phyloP scores from a whole-genome alignment of 2,329 filamentous ascomycete species.

The Neopestalotiopsis sp. region DNA sequence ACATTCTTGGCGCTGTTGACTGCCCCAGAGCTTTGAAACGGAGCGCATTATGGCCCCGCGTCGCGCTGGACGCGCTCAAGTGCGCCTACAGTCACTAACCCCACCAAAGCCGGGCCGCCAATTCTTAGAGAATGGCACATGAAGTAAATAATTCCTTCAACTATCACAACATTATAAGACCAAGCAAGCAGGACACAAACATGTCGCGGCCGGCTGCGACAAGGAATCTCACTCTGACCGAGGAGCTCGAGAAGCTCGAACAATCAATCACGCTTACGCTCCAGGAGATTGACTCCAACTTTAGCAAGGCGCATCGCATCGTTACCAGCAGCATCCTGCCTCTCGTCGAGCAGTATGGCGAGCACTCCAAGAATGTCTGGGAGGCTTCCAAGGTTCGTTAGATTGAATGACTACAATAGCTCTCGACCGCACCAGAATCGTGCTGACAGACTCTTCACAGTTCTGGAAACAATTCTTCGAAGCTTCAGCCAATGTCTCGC shows the following conservation, averaged over 20 bases:
- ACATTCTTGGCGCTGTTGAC: neutral
- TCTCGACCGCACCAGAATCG: neutral
- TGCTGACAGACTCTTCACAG: conserved; percentile 47
- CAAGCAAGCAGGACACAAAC: conserved; percentile 3
- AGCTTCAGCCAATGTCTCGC: conserved; percentile 93
- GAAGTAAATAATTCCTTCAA: neutral
- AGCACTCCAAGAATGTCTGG: conserved; percentile 93
- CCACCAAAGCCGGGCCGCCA: conserved; percentile 9
- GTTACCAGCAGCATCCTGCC: conserved; percentile 93
- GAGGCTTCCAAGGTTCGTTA: conserved; percentile 83
- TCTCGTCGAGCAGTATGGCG: conserved; percentile 92
- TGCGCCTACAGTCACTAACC: neutral
- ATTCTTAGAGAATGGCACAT: neutral
- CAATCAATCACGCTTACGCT: conserved; percentile 96
- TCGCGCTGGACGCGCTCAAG: conserved; percentile 17
- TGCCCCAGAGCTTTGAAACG: neutral
- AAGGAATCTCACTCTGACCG: conserved; percentile 77
- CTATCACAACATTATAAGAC: neutral
- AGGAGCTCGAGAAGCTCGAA: conserved; percentile 94
- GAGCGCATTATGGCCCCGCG: conserved; percentile 9
- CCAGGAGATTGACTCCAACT: conserved; percentile 99
- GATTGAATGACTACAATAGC: neutral
- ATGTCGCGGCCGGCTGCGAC: conserved; percentile 58
- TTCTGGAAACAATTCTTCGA: conserved; percentile 99
- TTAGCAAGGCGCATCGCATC: conserved; percentile 94